Conservation (phyloP, 805 yeast species). For the Spathaspora sp. region DNA sequence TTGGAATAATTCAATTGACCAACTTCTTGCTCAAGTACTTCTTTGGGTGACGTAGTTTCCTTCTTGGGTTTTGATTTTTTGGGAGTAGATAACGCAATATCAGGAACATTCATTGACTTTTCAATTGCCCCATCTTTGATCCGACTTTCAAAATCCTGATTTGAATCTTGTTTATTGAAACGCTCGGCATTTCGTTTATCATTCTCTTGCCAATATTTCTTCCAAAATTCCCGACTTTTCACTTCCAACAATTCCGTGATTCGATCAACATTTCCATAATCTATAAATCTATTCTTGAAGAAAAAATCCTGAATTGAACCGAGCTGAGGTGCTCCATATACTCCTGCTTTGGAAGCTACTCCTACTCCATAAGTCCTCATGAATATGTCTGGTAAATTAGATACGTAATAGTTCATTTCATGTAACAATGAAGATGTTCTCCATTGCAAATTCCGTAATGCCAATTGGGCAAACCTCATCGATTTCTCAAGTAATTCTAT, state of each 20-base stretch:
- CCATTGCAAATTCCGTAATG: slow-evolving; percentile 55
- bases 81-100: neutral
- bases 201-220: slow-evolving; percentile 46
- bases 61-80: neutral
- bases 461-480: slow-evolving; percentile 42
- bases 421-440: slow-evolving; percentile 53
- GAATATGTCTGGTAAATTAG: slow-evolving; percentile 41
- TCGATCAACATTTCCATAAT: slow-evolving; percentile 16
- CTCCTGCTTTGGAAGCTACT: slow-evolving; percentile 27
- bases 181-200: slow-evolving; percentile 33
- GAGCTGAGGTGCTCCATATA: slow-evolving; percentile 61
- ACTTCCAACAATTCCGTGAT: slow-evolving; percentile 28
- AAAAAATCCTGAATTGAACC: slow-evolving; percentile 48
- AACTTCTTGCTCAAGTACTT: neutral
- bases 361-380: slow-evolving; percentile 41
- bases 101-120: slow-evolving; percentile 2
- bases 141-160: slow-evolving; percentile 19
- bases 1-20: neutral
- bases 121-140: slow-evolving; percentile 8
- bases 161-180: slow-evolving; percentile 35
- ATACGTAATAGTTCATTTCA: slow-evolving; percentile 60
- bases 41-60: neutral
- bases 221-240: slow-evolving; percentile 48
- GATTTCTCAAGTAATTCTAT: slow-evolving; percentile 39
- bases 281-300: slow-evolving; percentile 48